Conservation (phyloP, 2,329 filamentous ascomycete genomes). For the Neodidymelliopsis sp. region DNA sequence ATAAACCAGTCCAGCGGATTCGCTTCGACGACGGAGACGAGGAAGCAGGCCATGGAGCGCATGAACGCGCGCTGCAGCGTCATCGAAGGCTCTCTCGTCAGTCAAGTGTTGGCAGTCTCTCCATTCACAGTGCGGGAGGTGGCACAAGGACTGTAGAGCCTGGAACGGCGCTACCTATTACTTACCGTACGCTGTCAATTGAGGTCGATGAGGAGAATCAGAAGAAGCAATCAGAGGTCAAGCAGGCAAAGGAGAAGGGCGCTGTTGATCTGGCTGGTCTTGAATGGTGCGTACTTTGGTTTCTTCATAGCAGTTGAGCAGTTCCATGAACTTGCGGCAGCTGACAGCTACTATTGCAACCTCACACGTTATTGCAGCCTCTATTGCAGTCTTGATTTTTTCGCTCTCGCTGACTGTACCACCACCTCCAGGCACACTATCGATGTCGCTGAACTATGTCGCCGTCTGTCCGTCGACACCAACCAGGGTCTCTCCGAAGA, state of each 20-base stretch:
- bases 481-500: conserved; percentile 66
- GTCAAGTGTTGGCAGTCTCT: conserved; percentile 48
- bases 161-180: conserved; percentile 52
- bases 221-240: conserved; percentile 37
- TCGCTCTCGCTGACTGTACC: too few species aligned
- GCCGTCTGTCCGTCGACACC: conserved; percentile 65
- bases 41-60: conserved; percentile 40
- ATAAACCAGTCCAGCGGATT: conserved; percentile 28
- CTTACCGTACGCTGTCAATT: conserved; percentile 55
- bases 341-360: too few species aligned
- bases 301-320: not conserved
- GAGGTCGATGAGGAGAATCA: conserved; percentile 49
- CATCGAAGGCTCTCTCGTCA: conserved; percentile 28
- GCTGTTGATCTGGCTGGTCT: conserved; percentile 58
- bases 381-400: too few species aligned
- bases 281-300: conserved; percentile 58
- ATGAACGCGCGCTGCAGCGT: conserved; percentile 29
- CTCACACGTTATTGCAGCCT: too few species aligned
- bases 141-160: conserved; percentile 50
- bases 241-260: conserved; percentile 44
- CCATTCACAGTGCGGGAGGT: conserved; percentile 45
- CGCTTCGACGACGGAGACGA: conserved; percentile 41
- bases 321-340: too few species aligned
- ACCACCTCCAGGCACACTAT: conserved; percentile 62
- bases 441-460: conserved; percentile 64